Evolutionary conservation across 805 yeast species (phyloP).

Genomic region (Kazachstania bromeliacearum): DNA sequence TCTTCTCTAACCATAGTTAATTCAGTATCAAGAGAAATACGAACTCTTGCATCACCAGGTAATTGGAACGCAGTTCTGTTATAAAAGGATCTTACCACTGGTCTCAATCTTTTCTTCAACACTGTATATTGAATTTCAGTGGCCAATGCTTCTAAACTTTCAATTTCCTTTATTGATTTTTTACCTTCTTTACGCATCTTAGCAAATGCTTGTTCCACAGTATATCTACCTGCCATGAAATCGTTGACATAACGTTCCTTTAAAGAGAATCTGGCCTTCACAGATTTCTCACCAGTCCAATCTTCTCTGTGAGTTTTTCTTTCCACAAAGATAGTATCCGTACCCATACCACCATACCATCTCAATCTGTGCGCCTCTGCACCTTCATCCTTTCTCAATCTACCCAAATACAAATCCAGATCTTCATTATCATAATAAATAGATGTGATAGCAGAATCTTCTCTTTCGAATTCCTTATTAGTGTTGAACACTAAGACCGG

Average conservation of each 20-base stretch:
- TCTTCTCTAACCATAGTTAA: conserved; percentile 97
- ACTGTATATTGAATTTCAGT: conserved; percentile 87
- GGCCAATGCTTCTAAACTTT: conserved; percentile 84
- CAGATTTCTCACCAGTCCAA: conserved; percentile 99
- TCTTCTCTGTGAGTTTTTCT: conserved; percentile 98
- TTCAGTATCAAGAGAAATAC: conserved; percentile 96
- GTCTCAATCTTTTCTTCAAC: conserved; percentile 74
- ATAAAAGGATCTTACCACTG: conserved; percentile 92
- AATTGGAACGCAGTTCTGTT: conserved; percentile 98
- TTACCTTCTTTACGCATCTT: conserved; percentile 90
- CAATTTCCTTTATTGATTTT: conserved; percentile 79
- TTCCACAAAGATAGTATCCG: conserved; percentile 89
- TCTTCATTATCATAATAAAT: conserved; percentile 87
- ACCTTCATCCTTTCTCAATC: conserved; percentile 94
- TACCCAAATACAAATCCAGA: conserved; percentile 86
- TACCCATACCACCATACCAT: conserved; percentile 98
- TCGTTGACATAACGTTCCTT: conserved; percentile 86
- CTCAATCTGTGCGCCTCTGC: conserved; percentile 97
- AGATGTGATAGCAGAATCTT: conserved; percentile 94
- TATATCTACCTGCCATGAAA: conserved; percentile 72
- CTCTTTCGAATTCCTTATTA: conserved; percentile 88
- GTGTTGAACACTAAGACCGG: conserved; percentile 95
- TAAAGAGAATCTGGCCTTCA: conserved; percentile 88
- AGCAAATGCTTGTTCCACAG: conserved; percentile 84
- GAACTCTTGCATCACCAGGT: conserved; percentile 98